A percentile compares a stretch with the other conserved stretches of the same genome.
These are phyloP conservation scores for Calonectria honghensis DNA, from an alignment of 2,329 filamentous ascomycete genomes.

Conservation along the genomic window DNA sequence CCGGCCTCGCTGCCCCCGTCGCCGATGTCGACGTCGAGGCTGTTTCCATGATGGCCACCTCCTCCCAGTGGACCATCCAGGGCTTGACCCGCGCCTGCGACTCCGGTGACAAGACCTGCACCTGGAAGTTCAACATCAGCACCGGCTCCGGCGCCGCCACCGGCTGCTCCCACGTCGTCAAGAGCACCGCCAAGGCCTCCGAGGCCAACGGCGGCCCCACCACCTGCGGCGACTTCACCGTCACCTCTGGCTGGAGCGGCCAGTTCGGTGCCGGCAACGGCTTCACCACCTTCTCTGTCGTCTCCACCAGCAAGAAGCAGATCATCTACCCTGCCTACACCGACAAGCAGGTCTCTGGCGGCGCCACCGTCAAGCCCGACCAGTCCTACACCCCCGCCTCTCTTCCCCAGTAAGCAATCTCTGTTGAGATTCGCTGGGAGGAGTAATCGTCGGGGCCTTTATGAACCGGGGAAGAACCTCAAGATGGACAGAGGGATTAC, in stretches of 20 bases:
- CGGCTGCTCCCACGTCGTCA: conserved; percentile 56
- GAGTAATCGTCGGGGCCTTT: conserved; percentile 22
- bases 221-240: conserved; percentile 69
- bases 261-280: conserved; percentile 71
- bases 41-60: conserved; percentile 64
- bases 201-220: conserved; percentile 61
- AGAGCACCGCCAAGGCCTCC: conserved; percentile 57
- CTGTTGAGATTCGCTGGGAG: background rate
- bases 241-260: conserved; percentile 74
- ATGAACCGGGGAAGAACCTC: conserved; percentile 2
- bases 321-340: conserved; percentile 74
- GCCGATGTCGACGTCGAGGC: conserved; percentile 48
- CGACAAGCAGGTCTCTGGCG: conserved; percentile 68
- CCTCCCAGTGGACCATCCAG: conserved; percentile 66
- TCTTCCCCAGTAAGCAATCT: conserved; percentile 41
- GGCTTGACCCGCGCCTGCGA: conserved; percentile 64
- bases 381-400: conserved; percentile 65
- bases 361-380: conserved; percentile 68
- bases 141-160: conserved; percentile 63
- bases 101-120: conserved; percentile 62
- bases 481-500: conserved; percentile 17
- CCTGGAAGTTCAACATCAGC: conserved; percentile 67
- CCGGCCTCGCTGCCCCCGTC: conserved; percentile 61
- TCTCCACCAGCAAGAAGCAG: conserved; percentile 63
- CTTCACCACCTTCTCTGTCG: conserved; percentile 73